These are phyloP conservation scores for Epichloe bromicola DNA, from an alignment of 2,329 filamentous ascomycete genomes.

Conservation along the genomic window DNA sequence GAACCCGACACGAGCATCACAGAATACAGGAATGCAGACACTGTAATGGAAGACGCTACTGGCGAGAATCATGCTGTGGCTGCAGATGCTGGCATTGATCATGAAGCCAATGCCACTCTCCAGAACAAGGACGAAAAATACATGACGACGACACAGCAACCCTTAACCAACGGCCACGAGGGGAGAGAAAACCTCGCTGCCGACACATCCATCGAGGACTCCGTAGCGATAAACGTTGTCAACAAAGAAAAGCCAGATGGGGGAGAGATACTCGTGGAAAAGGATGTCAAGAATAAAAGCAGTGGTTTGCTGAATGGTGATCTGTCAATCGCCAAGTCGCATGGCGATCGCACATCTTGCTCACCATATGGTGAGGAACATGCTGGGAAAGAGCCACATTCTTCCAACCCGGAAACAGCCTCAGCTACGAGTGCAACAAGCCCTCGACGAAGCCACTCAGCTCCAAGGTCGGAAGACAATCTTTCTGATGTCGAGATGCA, in stretches of 20 bases:
- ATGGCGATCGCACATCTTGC: neutral
- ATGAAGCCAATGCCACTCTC: constrained; percentile 7
- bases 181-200: neutral
- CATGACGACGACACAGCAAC: neutral
- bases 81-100: neutral
- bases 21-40: constrained; percentile 14
- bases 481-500: constrained; percentile 34
- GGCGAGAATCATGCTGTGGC: neutral
- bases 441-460: constrained; percentile 32
- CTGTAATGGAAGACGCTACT: constrained; percentile 4
- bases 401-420: constrained; percentile 27
- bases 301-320: neutral
- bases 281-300: neutral
- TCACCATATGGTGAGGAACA: neutral
- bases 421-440: constrained; percentile 29
- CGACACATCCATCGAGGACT: neutral
- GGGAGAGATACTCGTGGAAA: no score
- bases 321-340: constrained; percentile 1
- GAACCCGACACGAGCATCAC: neutral
- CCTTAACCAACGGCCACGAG: neutral
- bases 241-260: neutral
- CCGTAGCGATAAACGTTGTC: neutral
- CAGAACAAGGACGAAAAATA: constrained; percentile 17
- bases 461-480: constrained; percentile 36
- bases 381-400: constrained; percentile 15